Percentiles rank a stretch among this genome's conserved stretches.
Evolutionary conservation across 2,329 filamentous ascomycete species (phyloP).

Genomic region (Neonectria hederae): DNA sequence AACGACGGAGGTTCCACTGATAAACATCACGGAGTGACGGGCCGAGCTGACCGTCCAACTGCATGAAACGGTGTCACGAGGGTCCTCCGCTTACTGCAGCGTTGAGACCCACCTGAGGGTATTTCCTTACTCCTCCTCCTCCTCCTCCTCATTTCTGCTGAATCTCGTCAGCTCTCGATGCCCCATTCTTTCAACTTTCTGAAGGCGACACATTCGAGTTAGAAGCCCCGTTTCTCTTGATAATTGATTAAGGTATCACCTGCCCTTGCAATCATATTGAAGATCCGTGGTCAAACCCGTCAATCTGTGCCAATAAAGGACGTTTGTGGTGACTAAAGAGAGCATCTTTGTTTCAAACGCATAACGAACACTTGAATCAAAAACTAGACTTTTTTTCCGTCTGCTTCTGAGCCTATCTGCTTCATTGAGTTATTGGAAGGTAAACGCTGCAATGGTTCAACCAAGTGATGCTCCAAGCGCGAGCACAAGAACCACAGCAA

Average conservation of each 20-base stretch:
- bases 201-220: too few relatives aligned
- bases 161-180: not conserved
- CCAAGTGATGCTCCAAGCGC: not conserved
- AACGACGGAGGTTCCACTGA: not conserved
- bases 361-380: not conserved
- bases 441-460: constrained; percentile 1
- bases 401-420: not conserved
- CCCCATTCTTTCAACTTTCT: too few relatives aligned
- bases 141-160: not conserved
- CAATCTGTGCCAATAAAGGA: too few relatives aligned
- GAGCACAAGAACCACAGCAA: not conserved
- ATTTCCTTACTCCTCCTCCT: constrained; percentile 6
- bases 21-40: not conserved
- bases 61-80: not conserved
- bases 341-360: not conserved
- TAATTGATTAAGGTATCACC: too few relatives aligned
- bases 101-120: constrained; percentile 11
- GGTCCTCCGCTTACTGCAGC: constrained; percentile 2
- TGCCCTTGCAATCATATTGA: too few relatives aligned
- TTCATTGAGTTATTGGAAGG: not conserved
- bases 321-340: not conserved
- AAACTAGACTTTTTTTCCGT: not conserved
- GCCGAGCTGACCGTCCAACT: not conserved
- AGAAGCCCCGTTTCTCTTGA: too few relatives aligned
- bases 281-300: too few relatives aligned